Evolutionary conservation across 768 basidiomycete genomes (phyloP).

Genomic region (Suillus decipiens): DNA sequence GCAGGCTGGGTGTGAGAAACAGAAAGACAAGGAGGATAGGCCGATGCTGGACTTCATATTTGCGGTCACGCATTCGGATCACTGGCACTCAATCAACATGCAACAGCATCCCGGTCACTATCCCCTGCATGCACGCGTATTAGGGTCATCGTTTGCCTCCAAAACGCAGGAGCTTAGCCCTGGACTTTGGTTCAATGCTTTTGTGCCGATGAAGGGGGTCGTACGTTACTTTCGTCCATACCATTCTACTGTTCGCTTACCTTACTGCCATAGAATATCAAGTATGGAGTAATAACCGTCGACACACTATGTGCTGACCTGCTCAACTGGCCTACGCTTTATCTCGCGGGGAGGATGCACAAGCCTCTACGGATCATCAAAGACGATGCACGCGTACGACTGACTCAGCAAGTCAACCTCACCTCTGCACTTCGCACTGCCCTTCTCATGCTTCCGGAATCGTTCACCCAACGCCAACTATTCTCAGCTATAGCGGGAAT

Average conservation of each 20-base stretch:
- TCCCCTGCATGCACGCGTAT: constrained; percentile 78
- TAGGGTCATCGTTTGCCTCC: constrained; percentile 85
- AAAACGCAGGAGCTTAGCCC: constrained; percentile 74
- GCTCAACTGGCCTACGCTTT: constrained; percentile 29
- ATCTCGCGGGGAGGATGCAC: constrained; percentile 95
- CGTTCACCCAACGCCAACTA: constrained; percentile 79
- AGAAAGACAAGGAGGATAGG: constrained; percentile 33
- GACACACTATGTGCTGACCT: no score
- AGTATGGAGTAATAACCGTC: no score
- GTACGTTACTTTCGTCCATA: constrained; percentile 49
- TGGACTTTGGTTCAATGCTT: constrained; percentile 96
- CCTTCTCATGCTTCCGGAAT: constrained; percentile 80
- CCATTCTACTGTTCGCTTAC: constrained; percentile 5
- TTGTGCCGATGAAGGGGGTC: constrained; percentile 79
- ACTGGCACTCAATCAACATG: constrained; percentile 97
- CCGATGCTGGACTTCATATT: constrained; percentile 98
- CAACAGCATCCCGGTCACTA: constrained; percentile 91
- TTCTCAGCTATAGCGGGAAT: constrained; percentile 87
- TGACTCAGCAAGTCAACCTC: constrained; percentile 93
- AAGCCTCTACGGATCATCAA: constrained; percentile 94
- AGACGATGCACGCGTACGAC: constrained; percentile 87
- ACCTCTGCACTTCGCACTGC: constrained; percentile 87
- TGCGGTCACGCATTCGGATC: constrained; percentile 88
- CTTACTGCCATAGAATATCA: constrained; percentile 44
- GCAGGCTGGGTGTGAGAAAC: constrained; percentile 72